These are phyloP conservation scores for Rhodosporidiobolus sp. DNA, from an alignment of 768 basidiomycete genomes.

Conservation along the genomic window DNA sequence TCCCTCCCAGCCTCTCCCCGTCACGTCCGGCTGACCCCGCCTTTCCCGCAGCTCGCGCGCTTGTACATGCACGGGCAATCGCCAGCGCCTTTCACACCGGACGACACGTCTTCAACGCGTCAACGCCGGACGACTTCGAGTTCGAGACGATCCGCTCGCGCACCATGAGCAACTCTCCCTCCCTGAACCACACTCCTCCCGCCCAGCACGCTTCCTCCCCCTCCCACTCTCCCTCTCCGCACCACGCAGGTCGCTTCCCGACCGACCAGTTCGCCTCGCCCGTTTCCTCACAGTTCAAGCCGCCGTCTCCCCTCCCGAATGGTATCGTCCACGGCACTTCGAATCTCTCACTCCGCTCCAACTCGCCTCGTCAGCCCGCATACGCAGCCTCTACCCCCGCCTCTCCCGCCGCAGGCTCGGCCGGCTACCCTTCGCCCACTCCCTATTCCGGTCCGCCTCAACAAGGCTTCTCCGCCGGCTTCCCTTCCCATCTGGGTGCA, in stretches of 20 bases:
- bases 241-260: neutral
- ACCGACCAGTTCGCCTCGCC: neutral
- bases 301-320: neutral
- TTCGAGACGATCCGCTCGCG: too few species aligned
- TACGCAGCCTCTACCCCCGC: too few species aligned
- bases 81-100: neutral
- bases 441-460: neutral
- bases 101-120: neutral
- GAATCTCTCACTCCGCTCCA: neutral
- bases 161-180: too few species aligned
- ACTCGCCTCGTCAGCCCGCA: neutral
- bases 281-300: neutral
- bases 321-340: neutral
- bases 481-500: neutral
- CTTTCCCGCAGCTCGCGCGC: conserved; percentile 2
- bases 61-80: conserved; percentile 22
- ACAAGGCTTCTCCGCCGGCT: neutral
- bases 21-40: neutral
- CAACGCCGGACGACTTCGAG: conserved; percentile 1
- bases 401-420: neutral
- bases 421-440: neutral
- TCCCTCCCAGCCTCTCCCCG: neutral
- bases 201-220: neutral
- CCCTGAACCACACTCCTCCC: neutral
- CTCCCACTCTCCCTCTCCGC: neutral